A percentile compares a stretch with the other conserved stretches of the same genome.
These are phyloP conservation scores for Metarhizium anisopliae DNA, from an alignment of 2,329 filamentous ascomycete genomes.

Conservation along the genomic window DNA sequence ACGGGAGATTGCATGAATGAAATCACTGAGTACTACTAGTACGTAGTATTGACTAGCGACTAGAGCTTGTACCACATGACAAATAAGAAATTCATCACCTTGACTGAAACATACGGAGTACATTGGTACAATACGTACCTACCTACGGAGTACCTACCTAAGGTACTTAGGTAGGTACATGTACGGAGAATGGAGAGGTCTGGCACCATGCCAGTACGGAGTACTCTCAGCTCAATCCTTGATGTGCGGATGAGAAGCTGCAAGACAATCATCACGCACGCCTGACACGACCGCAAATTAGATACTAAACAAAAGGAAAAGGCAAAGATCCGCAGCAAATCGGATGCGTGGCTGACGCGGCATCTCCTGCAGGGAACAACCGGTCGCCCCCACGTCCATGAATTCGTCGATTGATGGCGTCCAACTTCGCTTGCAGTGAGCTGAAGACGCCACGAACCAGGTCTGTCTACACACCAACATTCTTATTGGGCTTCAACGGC, in stretches of 20 bases:
- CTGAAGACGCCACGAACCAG: neutral
- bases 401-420: neutral
- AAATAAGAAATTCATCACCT: neutral
- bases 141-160: neutral
- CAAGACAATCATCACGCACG: neutral
- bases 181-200: no score
- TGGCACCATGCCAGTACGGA: no score
- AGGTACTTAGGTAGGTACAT: no score
- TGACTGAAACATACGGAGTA: neutral
- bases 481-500: neutral
- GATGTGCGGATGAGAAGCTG: no score
- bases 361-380: neutral
- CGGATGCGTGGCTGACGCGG: slow-evolving; percentile 1
- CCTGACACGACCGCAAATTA: neutral
- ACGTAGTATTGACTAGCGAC: neutral
- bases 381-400: neutral
- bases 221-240: no score
- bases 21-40: no score
- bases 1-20: neutral
- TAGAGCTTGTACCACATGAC: neutral
- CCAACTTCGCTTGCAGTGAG: neutral
- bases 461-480: neutral
- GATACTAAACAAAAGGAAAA: neutral
- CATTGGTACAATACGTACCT: neutral
- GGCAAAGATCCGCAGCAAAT: neutral